Conservation (phyloP, 176 grass and related monocot genomes). For the Oryza meridionalis region DNA sequence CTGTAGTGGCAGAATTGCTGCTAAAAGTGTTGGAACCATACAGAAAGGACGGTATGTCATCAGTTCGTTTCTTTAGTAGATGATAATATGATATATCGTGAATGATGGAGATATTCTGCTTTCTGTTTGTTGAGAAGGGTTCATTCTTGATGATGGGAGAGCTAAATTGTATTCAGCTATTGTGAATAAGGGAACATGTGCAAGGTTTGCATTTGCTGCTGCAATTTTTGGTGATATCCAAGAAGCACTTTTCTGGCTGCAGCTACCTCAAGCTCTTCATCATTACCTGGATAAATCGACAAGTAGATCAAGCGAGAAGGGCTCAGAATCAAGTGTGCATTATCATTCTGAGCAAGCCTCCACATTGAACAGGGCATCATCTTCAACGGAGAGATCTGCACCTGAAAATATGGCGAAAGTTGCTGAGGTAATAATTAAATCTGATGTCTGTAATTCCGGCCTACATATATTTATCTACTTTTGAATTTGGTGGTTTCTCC, state of each 20-base stretch:
- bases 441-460: constrained; percentile 30
- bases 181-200: constrained; percentile 71
- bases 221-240: constrained; percentile 82
- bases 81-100: constrained; percentile 30
- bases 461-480: constrained; percentile 23
- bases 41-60: constrained; percentile 74
- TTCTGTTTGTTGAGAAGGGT: constrained; percentile 58
- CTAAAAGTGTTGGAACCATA: constrained; percentile 96
- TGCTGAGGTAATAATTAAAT: constrained; percentile 54
- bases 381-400: constrained; percentile 65
- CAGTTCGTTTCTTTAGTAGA: constrained; percentile 4
- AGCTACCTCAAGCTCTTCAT: constrained; percentile 78
- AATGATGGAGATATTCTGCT: constrained; percentile 17
- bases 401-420: constrained; percentile 46
- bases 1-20: constrained; percentile 90
- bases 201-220: constrained; percentile 93
- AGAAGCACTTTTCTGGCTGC: constrained; percentile 94
- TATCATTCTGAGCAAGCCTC: constrained; percentile 56
- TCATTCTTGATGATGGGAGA: constrained; percentile 97
- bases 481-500: constrained; percentile 38
- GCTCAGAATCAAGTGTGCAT: constrained; percentile 45
- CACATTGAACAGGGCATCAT: constrained; percentile 59
- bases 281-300: constrained; percentile 79
- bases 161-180: constrained; percentile 76
- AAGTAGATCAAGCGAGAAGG: constrained; percentile 58